Percentiles rank a stretch among this genome's conserved stretches.
These are phyloP conservation scores for Scutellaria barbata DNA, from an alignment of 257 asterid species.

Conservation along the genomic window DNA sequence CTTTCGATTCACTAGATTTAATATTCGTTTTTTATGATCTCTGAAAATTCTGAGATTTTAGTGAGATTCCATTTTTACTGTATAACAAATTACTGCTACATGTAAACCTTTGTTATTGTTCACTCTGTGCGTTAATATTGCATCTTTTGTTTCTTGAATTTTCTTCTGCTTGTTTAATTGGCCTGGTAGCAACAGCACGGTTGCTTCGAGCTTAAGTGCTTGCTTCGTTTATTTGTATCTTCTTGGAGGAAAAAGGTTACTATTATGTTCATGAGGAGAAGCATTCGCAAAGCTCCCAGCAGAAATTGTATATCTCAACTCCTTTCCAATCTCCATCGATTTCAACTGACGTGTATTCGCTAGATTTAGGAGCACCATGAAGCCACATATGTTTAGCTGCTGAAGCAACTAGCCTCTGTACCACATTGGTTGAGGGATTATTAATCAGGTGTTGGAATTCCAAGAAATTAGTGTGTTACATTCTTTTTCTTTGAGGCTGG, in stretches of 20 bases:
- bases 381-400: background rate
- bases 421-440: background rate
- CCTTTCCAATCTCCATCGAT: background rate
- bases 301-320: background rate
- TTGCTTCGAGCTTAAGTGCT: slow-evolving; percentile 16
- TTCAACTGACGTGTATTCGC: background rate
- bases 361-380: background rate
- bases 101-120: background rate
- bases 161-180: slow-evolving; percentile 4
- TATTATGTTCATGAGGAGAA: background rate
- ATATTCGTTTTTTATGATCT: background rate
- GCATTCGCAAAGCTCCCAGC: background rate
- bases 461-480: background rate
- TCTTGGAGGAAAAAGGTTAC: background rate
- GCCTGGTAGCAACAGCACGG: background rate
- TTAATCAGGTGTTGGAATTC: background rate
- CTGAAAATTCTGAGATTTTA: background rate
- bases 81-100: background rate
- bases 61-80: background rate
- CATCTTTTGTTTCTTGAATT: slow-evolving; percentile 1
- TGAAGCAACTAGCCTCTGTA: background rate
- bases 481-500: background rate
- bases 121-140: background rate
- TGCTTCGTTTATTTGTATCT: background rate
- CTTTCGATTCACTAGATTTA: background rate